Percentiles rank a stretch among this genome's conserved stretches.
Evolutionary conservation across 108 stramenopile species (phyloP).

Genomic region (Bacterosira constricta): DNA sequence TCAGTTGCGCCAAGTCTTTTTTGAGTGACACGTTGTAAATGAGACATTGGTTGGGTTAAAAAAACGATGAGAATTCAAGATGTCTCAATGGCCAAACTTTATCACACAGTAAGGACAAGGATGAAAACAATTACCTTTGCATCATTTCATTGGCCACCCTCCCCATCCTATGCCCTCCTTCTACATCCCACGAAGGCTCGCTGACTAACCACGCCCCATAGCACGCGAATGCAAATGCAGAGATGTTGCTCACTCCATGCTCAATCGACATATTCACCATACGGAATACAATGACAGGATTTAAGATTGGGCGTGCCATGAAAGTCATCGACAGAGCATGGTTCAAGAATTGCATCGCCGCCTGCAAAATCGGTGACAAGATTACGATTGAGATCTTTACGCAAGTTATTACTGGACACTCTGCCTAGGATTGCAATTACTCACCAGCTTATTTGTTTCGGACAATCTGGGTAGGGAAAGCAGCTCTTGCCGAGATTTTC

Average conservation of each 20-base stretch:
- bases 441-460: constrained; percentile 23
- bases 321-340: constrained; percentile 25
- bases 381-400: not conserved
- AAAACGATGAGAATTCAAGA: too few species aligned
- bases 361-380: constrained; percentile 4
- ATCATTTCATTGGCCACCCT: constrained; percentile 47
- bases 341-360: constrained; percentile 57
- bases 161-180: constrained; percentile 56
- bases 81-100: too few species aligned
- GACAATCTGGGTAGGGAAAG: constrained; percentile 33
- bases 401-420: not conserved
- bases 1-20: constrained; percentile 1
- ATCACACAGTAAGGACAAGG: too few species aligned
- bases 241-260: constrained; percentile 21
- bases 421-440: not conserved
- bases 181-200: constrained; percentile 22
- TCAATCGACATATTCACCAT: constrained; percentile 49
- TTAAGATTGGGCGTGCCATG: constrained; percentile 5
- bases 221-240: constrained; percentile 36
- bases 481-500: constrained; percentile 14
- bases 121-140: constrained; percentile 14
- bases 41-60: too few species aligned
- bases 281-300: constrained; percentile 40
- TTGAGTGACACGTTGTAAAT: too few species aligned
- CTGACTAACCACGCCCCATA: constrained; percentile 50